Base-by-base conservation (phyloP, 2,329 filamentous ascomycete genomes). In the Pyrenochaeta sp. region DNA sequence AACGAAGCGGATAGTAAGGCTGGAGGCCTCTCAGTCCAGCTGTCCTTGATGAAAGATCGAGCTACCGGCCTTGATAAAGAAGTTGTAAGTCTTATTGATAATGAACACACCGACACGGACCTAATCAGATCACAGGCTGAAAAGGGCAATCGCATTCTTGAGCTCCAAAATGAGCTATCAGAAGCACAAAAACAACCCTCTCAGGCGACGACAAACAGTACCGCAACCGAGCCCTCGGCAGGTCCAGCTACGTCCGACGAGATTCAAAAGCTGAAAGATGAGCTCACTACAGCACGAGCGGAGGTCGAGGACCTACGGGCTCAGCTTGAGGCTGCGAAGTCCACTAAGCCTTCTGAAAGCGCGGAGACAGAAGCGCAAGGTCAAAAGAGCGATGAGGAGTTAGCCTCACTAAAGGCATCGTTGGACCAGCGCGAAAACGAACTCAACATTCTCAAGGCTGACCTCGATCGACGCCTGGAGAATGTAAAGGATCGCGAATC, bases 21-120 rank as follows among this genome's bases (percentile, higher is more conserved):
- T 14, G 68, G 74, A 12, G 58, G 58, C 42, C 61, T 81, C 23
- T 66, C 73, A 49, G 62, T 65, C 4, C 66, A 81, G 50, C 65
- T 76, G 15, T 79, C 85, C 21, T 77, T 77, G 17, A 82, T 87
- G 1, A 85, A 90, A 69, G 80, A 85, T 23, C 85, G 82, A 68
- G 85, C 89, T 7, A 80, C 82, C 2, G 87, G 89, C 61, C 83
- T 85, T 41, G 88, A 92, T 67, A 78, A 81, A 12, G 89, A 88
- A 73, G 83, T 80, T 23, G 74, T 74, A 71, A 68, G 75, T 48
- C 12, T 21, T 2, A 3, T 2, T 2, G 2, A 10, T n/a, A 1
- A 15, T 4, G 20, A 12, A 17, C n/a, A 9, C 2, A 14, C 11
- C 12, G 35, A 4, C 14, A 15, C 49, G 7, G 6, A 9, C 32